These are phyloP conservation scores for Pistacia integerrima DNA, from an alignment of 345 rosid species.

Conservation along the genomic window DNA sequence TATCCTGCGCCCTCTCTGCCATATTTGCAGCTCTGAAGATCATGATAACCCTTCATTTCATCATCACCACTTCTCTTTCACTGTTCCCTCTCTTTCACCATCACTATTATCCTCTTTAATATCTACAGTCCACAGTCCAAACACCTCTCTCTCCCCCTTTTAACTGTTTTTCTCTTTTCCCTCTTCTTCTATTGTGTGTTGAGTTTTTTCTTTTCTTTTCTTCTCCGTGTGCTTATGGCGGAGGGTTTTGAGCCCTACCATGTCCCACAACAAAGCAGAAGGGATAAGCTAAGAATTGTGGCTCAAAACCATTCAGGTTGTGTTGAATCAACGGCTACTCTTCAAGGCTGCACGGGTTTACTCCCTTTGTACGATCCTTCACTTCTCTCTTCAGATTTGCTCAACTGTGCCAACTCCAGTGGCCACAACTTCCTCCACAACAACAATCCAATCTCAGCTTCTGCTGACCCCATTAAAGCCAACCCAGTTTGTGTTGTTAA, in stretches of 20 bases:
- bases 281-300: constrained; percentile 81
- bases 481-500: constrained; percentile 34
- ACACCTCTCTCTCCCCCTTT: not conserved
- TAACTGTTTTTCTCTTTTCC: not conserved
- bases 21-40: constrained; percentile 38
- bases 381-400: constrained; percentile 52
- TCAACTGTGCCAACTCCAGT: constrained; percentile 33
- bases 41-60: constrained; percentile 66
- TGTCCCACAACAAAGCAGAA: constrained; percentile 87
- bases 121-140: not conserved
- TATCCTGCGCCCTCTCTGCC: constrained; percentile 40
- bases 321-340: constrained; percentile 23
- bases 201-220: constrained; percentile 8
- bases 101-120: not conserved
- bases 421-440: constrained; percentile 24
- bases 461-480: constrained; percentile 19
- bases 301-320: constrained; percentile 38
- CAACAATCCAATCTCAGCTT: constrained; percentile 10
- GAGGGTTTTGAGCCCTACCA: constrained; percentile 83
- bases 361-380: constrained; percentile 56
- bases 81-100: constrained; percentile 40
- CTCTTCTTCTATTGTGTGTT: not conserved
- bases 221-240: constrained; percentile 52
- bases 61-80: constrained; percentile 55
- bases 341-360: constrained; percentile 29